These are phyloP conservation scores for Ceratobasidium sp. DNA, from an alignment of 1,284 basidiomycete genomes.

Conservation along the genomic window DNA sequence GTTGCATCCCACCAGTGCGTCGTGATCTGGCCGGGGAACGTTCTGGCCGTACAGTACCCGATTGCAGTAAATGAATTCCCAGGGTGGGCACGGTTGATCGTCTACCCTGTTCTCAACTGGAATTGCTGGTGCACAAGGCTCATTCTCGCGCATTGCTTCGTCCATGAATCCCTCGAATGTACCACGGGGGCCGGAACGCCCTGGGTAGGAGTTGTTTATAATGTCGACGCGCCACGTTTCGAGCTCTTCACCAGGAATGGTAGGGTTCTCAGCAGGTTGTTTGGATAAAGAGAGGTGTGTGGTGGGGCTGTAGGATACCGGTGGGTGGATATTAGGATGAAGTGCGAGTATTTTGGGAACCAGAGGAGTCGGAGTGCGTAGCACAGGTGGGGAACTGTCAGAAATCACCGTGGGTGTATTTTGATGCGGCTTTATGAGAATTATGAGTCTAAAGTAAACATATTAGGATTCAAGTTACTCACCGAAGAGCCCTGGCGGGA, in stretches of 20 bases:
- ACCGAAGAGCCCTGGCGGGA: slow-evolving; percentile 17
- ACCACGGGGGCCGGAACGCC: not conserved
- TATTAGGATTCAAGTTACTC: not conserved
- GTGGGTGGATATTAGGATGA: slow-evolving; percentile 31
- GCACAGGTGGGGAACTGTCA: not conserved
- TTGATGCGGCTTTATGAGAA: not conserved
- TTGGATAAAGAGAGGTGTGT: slow-evolving; percentile 28
- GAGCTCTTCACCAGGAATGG: slow-evolving; percentile 33
- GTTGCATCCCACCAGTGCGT: slow-evolving; percentile 72
- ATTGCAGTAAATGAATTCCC: slow-evolving; percentile 85
- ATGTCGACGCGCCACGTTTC: slow-evolving; percentile 41
- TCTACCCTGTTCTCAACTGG: slow-evolving; percentile 75
- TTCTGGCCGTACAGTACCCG: slow-evolving; percentile 76
- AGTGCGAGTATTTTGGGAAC: slow-evolving; percentile 32
- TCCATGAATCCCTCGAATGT: slow-evolving; percentile 39
- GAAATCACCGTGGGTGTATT: not conserved
- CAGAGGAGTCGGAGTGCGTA: slow-evolving; percentile 7
- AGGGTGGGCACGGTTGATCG: slow-evolving; percentile 72
- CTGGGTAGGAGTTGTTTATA: slow-evolving; percentile 36
- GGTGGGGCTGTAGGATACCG: slow-evolving; percentile 12
- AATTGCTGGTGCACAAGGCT: slow-evolving; percentile 75
- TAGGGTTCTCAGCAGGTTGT: slow-evolving; percentile 18
- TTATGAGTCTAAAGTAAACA: not conserved
- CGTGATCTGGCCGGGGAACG: slow-evolving; percentile 75
- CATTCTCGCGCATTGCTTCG: slow-evolving; percentile 60